Conservation (phyloP, 2,329 filamentous ascomycete species). For the Botryosphaeria dothidea region DNA sequence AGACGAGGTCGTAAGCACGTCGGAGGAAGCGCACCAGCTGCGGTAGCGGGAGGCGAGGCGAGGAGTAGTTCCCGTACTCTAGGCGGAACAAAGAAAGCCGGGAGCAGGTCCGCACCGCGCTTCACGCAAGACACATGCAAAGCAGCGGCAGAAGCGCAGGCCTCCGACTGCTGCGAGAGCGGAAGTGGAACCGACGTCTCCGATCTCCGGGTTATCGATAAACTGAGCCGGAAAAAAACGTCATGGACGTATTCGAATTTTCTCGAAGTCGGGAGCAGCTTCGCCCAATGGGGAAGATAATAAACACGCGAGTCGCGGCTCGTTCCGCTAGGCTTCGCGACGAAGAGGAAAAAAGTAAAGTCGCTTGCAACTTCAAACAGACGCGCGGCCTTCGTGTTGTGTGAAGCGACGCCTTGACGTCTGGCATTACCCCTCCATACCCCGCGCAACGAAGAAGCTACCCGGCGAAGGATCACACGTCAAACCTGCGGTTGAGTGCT, state of each 20-base stretch:
- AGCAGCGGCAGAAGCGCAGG: not conserved
- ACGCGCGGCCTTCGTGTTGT: not conserved
- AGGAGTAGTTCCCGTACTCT: not conserved
- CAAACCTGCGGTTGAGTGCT: not conserved
- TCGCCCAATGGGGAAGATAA: conserved; percentile 6
- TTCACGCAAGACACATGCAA: not conserved
- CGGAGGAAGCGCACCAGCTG: not conserved
- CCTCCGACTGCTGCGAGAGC: not conserved
- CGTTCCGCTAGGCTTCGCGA: not conserved
- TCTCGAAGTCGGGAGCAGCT: conserved; percentile 16
- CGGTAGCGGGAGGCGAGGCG: conserved; percentile 9
- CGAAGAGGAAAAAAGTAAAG: not conserved
- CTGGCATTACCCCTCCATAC: not conserved
- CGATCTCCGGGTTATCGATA: conserved; percentile 10
- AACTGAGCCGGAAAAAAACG: not conserved
- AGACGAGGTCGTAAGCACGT: conserved; percentile 3
- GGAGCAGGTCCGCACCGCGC: conserved; percentile 1
- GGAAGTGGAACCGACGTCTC: not conserved
- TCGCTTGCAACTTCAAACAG: not conserved
- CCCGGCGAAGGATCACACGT: not conserved
- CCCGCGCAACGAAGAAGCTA: not conserved
- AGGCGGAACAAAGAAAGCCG: not conserved
- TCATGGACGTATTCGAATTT: conserved; percentile 16
- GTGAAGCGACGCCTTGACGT: not conserved
- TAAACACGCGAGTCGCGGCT: conserved; percentile 11